Conservation (phyloP, 2,329 filamentous ascomycete species). For the Claviceps capensis region DNA sequence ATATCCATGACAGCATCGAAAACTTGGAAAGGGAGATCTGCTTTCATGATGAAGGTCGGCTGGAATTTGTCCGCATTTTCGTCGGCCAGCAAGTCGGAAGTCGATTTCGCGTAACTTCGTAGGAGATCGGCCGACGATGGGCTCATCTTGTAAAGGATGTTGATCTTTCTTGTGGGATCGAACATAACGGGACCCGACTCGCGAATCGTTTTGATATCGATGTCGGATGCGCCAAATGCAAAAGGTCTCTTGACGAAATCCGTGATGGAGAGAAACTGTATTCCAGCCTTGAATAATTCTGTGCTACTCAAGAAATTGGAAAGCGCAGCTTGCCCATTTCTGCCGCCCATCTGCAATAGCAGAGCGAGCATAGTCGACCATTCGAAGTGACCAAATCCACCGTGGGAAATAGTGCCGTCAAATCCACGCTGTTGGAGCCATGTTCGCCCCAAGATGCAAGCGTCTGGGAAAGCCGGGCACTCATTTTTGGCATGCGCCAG, state of each 20-base stretch:
- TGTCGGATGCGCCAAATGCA: conserved; percentile 26
- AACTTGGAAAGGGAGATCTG: conserved; percentile 38
- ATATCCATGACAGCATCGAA: conserved; percentile 36
- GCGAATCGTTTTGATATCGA: conserved; percentile 21
- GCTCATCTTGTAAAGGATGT: conserved; percentile 83
- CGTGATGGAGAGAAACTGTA: conserved; percentile 72
- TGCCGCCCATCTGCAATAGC: conserved; percentile 63
- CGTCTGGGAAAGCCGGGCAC: conserved; percentile 64
- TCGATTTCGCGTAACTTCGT: conserved; percentile 59
- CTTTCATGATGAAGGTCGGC: conserved; percentile 61
- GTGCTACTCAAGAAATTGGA: conserved; percentile 76
- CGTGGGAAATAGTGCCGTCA: conserved; percentile 49
- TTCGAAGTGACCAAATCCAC: conserved; percentile 89
- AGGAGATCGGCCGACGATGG: conserved; percentile 67
- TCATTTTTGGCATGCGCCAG: conserved; percentile 56
- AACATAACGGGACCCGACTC: conserved; percentile 56
- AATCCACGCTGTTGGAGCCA: conserved; percentile 89
- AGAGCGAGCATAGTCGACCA: conserved; percentile 73
- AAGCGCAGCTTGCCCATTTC: conserved; percentile 56
- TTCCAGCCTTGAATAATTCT: conserved; percentile 82
- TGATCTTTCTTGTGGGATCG: conserved; percentile 60
- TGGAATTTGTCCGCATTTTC: conserved; percentile 68
- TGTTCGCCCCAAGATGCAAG: conserved; percentile 70
- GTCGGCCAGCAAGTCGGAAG: conserved; percentile 62
- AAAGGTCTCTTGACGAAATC: conserved; percentile 59